Percentiles rank a stretch among this genome's conserved stretches.
Evolutionary conservation across 164 flowering plant genomes (phyloP).

Genomic region (Santalum album): DNA sequence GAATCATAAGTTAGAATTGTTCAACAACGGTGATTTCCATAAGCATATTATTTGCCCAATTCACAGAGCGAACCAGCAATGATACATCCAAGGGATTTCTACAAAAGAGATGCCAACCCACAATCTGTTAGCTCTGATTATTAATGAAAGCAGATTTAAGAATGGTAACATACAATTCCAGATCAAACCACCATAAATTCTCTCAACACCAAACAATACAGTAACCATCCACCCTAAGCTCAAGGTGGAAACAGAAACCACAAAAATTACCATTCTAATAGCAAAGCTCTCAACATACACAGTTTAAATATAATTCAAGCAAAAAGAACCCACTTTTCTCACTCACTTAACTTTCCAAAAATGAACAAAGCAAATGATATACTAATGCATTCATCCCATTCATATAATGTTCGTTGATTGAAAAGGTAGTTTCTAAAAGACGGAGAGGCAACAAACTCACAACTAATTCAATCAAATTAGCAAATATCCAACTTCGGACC

Average conservation of each 20-base stretch:
- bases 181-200: too few species aligned
- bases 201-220: too few species aligned
- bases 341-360: too few species aligned
- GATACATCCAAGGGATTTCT: not conserved
- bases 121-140: not conserved
- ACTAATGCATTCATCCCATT: not conserved
- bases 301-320: too few species aligned
- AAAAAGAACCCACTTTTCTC: too few species aligned
- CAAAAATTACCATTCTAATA: too few species aligned
- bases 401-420: not conserved
- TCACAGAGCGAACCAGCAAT: not conserved
- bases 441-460: slow-evolving; percentile 10
- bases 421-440: not conserved
- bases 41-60: not conserved
- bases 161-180: too few species aligned
- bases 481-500: not conserved
- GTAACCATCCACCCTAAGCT: too few species aligned
- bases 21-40: not conserved
- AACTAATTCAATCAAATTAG: not conserved
- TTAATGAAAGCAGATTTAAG: not conserved
- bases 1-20: not conserved
- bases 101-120: not conserved
- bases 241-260: too few species aligned
- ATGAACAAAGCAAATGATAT: too few species aligned
- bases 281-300: too few species aligned